These are phyloP conservation scores for Coemansia sp. DNA, from an alignment of 192 early-diverging fungal genomes.

Conservation along the genomic window DNA sequence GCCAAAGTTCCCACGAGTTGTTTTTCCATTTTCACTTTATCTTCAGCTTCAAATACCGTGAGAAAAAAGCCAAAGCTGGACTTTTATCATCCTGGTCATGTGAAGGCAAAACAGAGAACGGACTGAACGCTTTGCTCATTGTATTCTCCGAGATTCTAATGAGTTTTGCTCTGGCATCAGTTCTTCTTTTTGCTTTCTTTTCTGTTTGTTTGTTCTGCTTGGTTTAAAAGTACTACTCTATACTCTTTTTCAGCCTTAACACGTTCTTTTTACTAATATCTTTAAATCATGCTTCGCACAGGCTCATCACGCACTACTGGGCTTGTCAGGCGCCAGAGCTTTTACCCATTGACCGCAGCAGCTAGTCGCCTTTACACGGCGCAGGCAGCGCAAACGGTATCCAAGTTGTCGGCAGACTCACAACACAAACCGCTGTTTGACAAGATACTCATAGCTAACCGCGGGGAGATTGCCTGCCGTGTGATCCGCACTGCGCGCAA, in stretches of 20 bases:
- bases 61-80: too few relatives aligned
- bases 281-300: not conserved
- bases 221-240: not conserved
- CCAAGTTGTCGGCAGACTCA: not conserved
- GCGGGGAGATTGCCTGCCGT: constrained; percentile 84
- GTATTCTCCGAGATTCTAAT: too few relatives aligned
- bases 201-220: not conserved
- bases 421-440: constrained; percentile 76
- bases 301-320: not conserved
- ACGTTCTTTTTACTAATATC: not conserved
- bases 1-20: too few relatives aligned
- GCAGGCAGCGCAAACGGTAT: not conserved
- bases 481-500: constrained; percentile 79
- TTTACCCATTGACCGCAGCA: not conserved
- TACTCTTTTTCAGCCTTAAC: not conserved
- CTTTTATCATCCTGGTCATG: too few relatives aligned
- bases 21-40: too few relatives aligned
- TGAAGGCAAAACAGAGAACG: too few relatives aligned
- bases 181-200: not conserved
- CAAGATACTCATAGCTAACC: constrained; percentile 96
- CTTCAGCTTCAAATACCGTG: too few relatives aligned
- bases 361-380: not conserved
- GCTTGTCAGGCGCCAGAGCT: not conserved
- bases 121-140: too few relatives aligned
- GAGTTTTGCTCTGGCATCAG: not conserved